phyloP scores from a whole-genome alignment of 306 rosid genomes.

The Biancaea sappan region DNA sequence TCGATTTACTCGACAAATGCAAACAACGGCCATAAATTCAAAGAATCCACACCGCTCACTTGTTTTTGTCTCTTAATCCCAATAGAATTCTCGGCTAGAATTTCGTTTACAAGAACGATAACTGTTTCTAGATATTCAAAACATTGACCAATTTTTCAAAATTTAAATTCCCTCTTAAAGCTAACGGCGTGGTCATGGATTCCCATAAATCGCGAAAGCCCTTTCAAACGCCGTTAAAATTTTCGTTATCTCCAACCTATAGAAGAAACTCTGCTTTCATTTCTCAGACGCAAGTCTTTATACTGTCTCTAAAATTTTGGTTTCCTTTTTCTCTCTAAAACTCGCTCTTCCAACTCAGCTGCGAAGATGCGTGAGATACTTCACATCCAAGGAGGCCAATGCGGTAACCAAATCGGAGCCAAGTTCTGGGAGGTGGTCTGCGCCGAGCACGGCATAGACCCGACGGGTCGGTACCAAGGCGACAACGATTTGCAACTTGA shows the following conservation, averaged over 20 bases:
- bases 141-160: conserved; percentile 30
- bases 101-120: too few species aligned
- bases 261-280: conserved; percentile 8
- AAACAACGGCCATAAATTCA: not conserved
- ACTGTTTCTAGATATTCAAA: conserved; percentile 7
- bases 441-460: conserved; percentile 66
- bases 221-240: conserved; percentile 34
- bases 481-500: conserved; percentile 67
- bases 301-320: not conserved
- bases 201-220: not conserved
- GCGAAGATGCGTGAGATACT: conserved; percentile 65
- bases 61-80: too few species aligned
- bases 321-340: not conserved
- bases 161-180: conserved; percentile 43
- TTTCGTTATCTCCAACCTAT: conserved; percentile 37
- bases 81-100: too few species aligned
- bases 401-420: conserved; percentile 77
- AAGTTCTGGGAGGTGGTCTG: conserved; percentile 80
- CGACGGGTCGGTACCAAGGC: conserved; percentile 61
- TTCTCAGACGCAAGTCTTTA: not conserved
- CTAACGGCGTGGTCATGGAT: conserved; percentile 42
- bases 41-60: not conserved
- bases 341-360: conserved; percentile 10
- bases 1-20: not conserved
- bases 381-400: conserved; percentile 72